Evolutionary conservation across 305 asterid genomes (phyloP).

Genomic region (Solanum hybrid): DNA sequence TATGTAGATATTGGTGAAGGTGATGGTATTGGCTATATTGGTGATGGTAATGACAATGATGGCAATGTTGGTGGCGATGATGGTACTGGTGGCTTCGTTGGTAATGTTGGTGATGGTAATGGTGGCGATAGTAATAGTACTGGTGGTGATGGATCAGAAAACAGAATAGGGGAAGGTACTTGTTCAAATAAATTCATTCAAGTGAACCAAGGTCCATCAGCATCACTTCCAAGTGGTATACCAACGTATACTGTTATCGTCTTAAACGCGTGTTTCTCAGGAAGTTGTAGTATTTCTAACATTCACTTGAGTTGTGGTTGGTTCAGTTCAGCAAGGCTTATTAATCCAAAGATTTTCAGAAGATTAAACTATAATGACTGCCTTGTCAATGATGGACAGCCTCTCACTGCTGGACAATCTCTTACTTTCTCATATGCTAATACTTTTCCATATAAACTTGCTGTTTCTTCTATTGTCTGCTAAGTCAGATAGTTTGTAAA

Average conservation of each 20-base stretch:
- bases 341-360: constrained; percentile 38
- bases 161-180: constrained; percentile 18
- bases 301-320: constrained; percentile 64
- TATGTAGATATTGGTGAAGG: not conserved
- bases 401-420: constrained; percentile 30
- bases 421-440: constrained; percentile 53
- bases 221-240: constrained; percentile 51
- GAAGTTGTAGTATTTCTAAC: constrained; percentile 35
- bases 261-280: constrained; percentile 29
- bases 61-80: not conserved
- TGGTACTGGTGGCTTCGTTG: not conserved
- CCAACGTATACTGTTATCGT: constrained; percentile 50
- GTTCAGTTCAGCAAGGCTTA: constrained; percentile 52
- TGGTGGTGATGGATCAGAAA: constrained; percentile 8
- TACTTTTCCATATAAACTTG: constrained; percentile 30
- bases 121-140: not conserved
- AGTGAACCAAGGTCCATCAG: constrained; percentile 30
- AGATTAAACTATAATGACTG: constrained; percentile 44
- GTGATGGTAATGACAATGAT: not conserved
- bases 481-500: not conserved
- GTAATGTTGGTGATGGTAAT: not conserved
- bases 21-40: not conserved
- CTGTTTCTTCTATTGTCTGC: constrained; percentile 38
- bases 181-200: constrained; percentile 37
- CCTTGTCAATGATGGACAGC: constrained; percentile 46